Evolutionary conservation across 2,329 filamentous ascomycete species (phyloP).

Genomic region (Penicillium glabrum): DNA sequence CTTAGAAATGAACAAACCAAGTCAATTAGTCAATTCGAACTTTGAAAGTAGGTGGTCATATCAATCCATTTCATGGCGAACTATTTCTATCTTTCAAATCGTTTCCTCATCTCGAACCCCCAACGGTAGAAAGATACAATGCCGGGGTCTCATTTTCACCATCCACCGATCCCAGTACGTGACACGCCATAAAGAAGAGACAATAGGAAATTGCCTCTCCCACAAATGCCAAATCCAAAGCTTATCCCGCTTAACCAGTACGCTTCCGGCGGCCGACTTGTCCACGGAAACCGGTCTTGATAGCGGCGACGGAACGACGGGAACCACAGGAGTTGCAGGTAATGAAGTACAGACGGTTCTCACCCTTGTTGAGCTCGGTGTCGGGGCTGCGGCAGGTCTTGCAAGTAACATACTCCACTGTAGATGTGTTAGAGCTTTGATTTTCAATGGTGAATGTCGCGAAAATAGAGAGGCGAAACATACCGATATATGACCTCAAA

Average conservation of each 20-base stretch:
- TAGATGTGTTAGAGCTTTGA: slow-evolving; percentile 4
- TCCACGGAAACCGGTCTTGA: slow-evolving; percentile 99
- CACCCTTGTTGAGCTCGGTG: slow-evolving; percentile 96
- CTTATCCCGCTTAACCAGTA: slow-evolving; percentile 63
- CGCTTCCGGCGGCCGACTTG: slow-evolving; percentile 99
- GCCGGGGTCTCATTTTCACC: slow-evolving; percentile 17
- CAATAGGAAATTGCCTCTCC: slow-evolving; percentile 15
- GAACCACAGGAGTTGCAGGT: slow-evolving; percentile 88
- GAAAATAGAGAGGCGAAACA: slow-evolving; percentile 35
- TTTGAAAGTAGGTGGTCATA: slow-evolving; percentile 20
- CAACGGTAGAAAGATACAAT: slow-evolving; percentile 10
- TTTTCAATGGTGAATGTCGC: neutral
- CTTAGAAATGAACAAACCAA: neutral
- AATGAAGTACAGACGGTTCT: slow-evolving; percentile 98
- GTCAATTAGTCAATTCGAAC: neutral
- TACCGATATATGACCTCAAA: slow-evolving; percentile 89
- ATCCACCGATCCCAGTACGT: slow-evolving; percentile 17
- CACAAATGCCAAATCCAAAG: slow-evolving; percentile 10
- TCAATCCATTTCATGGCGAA: slow-evolving; percentile 33
- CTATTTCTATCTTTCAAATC: slow-evolving; percentile 25
- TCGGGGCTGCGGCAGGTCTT: slow-evolving; percentile 96
- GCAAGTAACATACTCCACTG: slow-evolving; percentile 96
- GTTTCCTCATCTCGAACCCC: slow-evolving; percentile 22
- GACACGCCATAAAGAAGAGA: slow-evolving; percentile 25
- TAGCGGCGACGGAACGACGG: slow-evolving; percentile 86